Evolutionary conservation across 2,329 filamentous ascomycete genomes (phyloP).

Genomic region (Xylariaceae sp.): DNA sequence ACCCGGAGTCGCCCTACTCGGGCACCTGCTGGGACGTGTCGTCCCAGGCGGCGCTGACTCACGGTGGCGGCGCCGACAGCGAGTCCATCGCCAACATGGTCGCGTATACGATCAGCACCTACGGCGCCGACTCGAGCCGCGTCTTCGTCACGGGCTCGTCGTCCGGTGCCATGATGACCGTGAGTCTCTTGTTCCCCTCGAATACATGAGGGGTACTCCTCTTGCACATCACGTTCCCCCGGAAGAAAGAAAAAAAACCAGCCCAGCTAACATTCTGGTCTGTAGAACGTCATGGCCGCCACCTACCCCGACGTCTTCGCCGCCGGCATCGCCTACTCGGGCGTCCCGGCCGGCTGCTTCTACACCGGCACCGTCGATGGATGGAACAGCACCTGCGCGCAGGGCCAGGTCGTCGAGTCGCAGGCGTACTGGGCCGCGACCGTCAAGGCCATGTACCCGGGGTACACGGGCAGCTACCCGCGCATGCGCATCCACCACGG

Average conservation of each 20-base stretch:
- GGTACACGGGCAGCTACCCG: constrained; percentile 26
- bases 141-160: constrained; percentile 51
- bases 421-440: constrained; percentile 44
- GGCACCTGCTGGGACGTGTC: constrained; percentile 49
- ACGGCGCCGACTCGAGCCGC: constrained; percentile 44
- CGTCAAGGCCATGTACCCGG: constrained; percentile 35
- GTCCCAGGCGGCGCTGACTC: constrained; percentile 42
- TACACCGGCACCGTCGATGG: constrained; percentile 34
- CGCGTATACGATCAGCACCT: constrained; percentile 46
- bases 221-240: not conserved
- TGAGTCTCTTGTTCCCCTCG: constrained; percentile 11
- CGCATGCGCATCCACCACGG: constrained; percentile 31
- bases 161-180: constrained; percentile 48
- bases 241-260: not conserved
- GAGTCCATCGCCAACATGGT: constrained; percentile 58
- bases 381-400: constrained; percentile 50
- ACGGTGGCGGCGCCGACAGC: constrained; percentile 53
- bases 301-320: constrained; percentile 44
- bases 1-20: constrained; percentile 47
- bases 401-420: constrained; percentile 38
- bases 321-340: constrained; percentile 39
- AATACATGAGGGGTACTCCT: too few species aligned
- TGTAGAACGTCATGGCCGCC: constrained; percentile 42
- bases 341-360: constrained; percentile 41
- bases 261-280: too few species aligned